phyloP scores from a whole-genome alignment of 768 basidiomycete genomes.

The Pleurotus tuoliensis region DNA sequence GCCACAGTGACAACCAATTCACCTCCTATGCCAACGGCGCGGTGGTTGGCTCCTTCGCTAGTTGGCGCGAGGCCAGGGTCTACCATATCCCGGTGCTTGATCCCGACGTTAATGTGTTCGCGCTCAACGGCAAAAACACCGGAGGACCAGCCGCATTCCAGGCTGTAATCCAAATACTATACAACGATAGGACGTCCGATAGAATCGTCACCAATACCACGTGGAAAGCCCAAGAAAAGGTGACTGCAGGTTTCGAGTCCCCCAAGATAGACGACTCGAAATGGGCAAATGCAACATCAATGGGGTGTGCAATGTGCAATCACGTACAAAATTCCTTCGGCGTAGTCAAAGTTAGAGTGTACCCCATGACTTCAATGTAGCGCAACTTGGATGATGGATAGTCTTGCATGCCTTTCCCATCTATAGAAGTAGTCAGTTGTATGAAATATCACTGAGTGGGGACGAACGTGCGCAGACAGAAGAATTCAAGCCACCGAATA shows the following conservation, averaged over 20 bases:
- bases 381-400: too few species aligned
- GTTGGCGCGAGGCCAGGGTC: conserved; percentile 14
- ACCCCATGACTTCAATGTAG: too few species aligned
- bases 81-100: conserved; percentile 24
- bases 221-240: conserved; percentile 21
- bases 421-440: too few species aligned
- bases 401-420: too few species aligned
- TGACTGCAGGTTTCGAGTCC: conserved; percentile 24
- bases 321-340: not conserved
- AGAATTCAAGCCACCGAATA: too few species aligned
- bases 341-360: too few species aligned
- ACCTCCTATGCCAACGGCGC: conserved; percentile 7
- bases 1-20: conserved; percentile 22
- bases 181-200: conserved; percentile 25
- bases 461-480: too few species aligned
- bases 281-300: conserved; percentile 24
- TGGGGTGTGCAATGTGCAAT: not conserved
- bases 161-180: conserved; percentile 25
- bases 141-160: conserved; percentile 25
- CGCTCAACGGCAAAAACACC: conserved; percentile 21
- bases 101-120: conserved; percentile 27
- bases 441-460: too few species aligned
- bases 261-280: conserved; percentile 24
- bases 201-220: conserved; percentile 24
- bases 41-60: not conserved